Conservation (phyloP, 2,329 filamentous ascomycete genomes). For the Paecilomyces fulvus region DNA sequence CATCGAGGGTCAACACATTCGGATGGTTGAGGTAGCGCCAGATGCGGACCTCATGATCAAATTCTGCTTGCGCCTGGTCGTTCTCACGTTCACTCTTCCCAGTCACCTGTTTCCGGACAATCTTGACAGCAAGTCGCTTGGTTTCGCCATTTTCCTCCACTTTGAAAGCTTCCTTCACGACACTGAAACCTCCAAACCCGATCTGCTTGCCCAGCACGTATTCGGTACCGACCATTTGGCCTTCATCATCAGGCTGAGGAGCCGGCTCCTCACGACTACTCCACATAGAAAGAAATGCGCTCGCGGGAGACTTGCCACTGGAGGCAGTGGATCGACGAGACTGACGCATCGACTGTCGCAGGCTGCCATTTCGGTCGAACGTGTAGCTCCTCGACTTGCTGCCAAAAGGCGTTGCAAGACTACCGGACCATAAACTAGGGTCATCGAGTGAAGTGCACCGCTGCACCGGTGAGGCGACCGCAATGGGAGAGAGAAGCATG, state of each 20-base stretch:
- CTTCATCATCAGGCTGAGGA: slow-evolving; percentile 55
- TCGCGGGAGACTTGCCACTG: slow-evolving; percentile 50
- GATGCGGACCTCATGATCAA: slow-evolving; percentile 60
- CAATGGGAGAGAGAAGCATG: slow-evolving; percentile 29
- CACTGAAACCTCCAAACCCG: slow-evolving; percentile 57
- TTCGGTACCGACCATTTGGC: slow-evolving; percentile 56
- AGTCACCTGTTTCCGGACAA: slow-evolving; percentile 52
- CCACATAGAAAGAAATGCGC: slow-evolving; percentile 50
- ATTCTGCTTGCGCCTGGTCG: slow-evolving; percentile 56
- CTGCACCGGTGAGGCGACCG: slow-evolving; percentile 28
- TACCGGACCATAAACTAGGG: slow-evolving; percentile 32
- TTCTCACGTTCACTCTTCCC: slow-evolving; percentile 53
- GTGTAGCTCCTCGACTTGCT: slow-evolving; percentile 28
- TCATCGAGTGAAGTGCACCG: slow-evolving; percentile 32
- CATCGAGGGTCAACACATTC: slow-evolving; percentile 53
- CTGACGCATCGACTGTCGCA: slow-evolving; percentile 25
- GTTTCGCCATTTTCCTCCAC: slow-evolving; percentile 48
- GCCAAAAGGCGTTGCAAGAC: slow-evolving; percentile 21
- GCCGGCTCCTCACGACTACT: slow-evolving; percentile 31
- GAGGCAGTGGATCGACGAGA: slow-evolving; percentile 43
- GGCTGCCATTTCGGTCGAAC: slow-evolving; percentile 24
- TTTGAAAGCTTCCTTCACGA: slow-evolving; percentile 59
- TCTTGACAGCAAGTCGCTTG: slow-evolving; percentile 54
- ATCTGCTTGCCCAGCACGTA: slow-evolving; percentile 61
- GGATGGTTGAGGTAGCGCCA: slow-evolving; percentile 58